Evolutionary conservation across 169 alveolate genomes (phyloP), one percentile per base, ranked within the genome.

Genomic region (Cryptosporidium viatorum): DNA sequence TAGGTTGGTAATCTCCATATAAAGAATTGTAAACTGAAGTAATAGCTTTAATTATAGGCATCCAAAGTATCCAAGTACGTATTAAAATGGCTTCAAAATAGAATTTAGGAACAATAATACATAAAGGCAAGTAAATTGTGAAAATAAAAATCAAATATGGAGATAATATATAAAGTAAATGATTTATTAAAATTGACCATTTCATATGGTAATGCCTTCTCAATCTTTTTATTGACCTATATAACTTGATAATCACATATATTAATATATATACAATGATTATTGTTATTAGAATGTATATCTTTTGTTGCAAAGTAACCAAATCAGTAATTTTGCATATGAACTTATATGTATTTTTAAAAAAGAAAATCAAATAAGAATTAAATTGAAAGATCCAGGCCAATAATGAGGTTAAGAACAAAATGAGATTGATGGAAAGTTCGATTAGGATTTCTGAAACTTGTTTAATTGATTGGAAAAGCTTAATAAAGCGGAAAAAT

Each of bases 141-240:
- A 80, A 65, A 16, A 80, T 65, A 50, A 80, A 80, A 18, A 80
- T 60, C 31, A 80, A 26, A 65, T 80, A 80, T 26, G 89, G 89
- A n/a, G 75, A 65, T 12, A 80, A 50, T 16, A 80, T 12, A 41
- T 31, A 80, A 18, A 80, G 33, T 16, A 62, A 9, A 43, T 62
- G 68, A 45, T 39, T 80, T 4, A 80, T 80, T 62, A 80, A 5
- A 59, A 80, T 43, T 3, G 60, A 65, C 75, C 89, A 59, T 16
- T 80, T 59, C 62, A 29, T 41, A 14, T 65, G 45, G 51, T 62
- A 80, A 8, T 31, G 35, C 48, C 31, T 26, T 80, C 41, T 80
- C 21, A 21, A 23, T 21, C 37, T 31, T 48, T 60, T 39, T 43
- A 65, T 7, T 43, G 23, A 18, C 12, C 51, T 67, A 35, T 62